These are phyloP conservation scores for Ceratocystis variospora DNA, from an alignment of 2,329 filamentous ascomycete species.

Conservation along the genomic window DNA sequence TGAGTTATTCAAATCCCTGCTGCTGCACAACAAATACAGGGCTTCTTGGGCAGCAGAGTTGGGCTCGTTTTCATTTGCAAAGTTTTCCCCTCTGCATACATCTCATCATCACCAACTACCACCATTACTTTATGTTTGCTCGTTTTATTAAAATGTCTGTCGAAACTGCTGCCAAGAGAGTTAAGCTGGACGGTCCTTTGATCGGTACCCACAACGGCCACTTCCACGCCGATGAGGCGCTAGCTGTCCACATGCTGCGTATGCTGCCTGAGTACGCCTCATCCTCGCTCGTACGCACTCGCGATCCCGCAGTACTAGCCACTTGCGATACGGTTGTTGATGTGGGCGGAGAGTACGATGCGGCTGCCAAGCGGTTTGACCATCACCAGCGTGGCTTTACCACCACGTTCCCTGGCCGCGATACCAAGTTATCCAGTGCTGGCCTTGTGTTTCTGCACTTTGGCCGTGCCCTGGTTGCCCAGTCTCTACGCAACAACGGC, in stretches of 20 bases:
- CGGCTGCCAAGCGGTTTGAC: slow-evolving; percentile 66
- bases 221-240: slow-evolving; percentile 96
- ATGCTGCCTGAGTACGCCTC: slow-evolving; percentile 66
- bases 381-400: slow-evolving; percentile 91
- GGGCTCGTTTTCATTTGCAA: neutral
- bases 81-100: neutral
- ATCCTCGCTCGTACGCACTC: slow-evolving; percentile 68
- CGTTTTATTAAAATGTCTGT: slow-evolving; percentile 38
- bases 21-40: neutral
- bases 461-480: slow-evolving; percentile 67
- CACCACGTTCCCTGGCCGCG: slow-evolving; percentile 68
- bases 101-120: neutral
- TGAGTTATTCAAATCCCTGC: slow-evolving; percentile 7
- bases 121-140: slow-evolving; percentile 29
- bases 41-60: neutral
- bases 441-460: slow-evolving; percentile 95
- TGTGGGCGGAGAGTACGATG: slow-evolving; percentile 89
- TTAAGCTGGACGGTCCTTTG: slow-evolving; percentile 50
- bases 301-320: slow-evolving; percentile 63
- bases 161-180: slow-evolving; percentile 61
- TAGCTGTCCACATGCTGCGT: slow-evolving; percentile 91
- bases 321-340: slow-evolving; percentile 92
- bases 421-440: slow-evolving; percentile 84
- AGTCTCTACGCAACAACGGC: slow-evolving; percentile 29
- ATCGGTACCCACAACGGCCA: slow-evolving; percentile 97